Base-by-base conservation (phyloP, 805 yeast genomes). In the Metahyphopichia silvanorum region DNA sequence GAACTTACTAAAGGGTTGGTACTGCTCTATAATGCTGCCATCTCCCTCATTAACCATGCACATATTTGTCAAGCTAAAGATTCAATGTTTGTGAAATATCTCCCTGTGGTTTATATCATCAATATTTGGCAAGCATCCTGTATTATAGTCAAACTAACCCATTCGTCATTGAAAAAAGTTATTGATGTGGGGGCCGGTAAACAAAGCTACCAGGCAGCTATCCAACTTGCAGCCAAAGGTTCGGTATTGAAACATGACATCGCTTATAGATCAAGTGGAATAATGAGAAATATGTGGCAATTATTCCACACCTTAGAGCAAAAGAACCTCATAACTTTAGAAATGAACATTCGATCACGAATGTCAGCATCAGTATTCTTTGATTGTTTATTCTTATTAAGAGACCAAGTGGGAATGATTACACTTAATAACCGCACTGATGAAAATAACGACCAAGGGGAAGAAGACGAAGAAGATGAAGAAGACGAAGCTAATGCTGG, bases 231-330 rank as follows among this genome's bases (percentile, higher is more conserved):
- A 2, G 74, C 79, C 36, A 78, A 78, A 38, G 94, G 96, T 0
- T 86, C 96, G 0, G 82, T 91, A 18, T 66, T 86, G 46, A 87
- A 87, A 47, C 93, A 89, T 59, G 98, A 91, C 52, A 80, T 93
- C 70, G 86, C 97, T 0, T 86, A 86, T 54, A 74, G 98, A 43
- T 85, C 95, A 0, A 80, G 95, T 28, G 96, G 96, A 6, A 87
- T 93, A 38, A 86, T 93, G 93, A 76, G 84, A 49, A 88, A 88
- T 51, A 81, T 88, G 67, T 91, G 98, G 98, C 86, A 83, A 38
- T 68, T 88, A 38, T 85, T 85, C 57, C 75, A 82, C 31, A 71
- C 82, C 4, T 63, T 88, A 44, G 76, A 79, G 42, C 80, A 76
- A 25, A 76, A 74, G 40, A 56, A 57, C n/a, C 44, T 53, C 35